Evolutionary conservation across 2,329 filamentous ascomycete genomes (phyloP).

Genomic region (Arthrobotrys megalospora): DNA sequence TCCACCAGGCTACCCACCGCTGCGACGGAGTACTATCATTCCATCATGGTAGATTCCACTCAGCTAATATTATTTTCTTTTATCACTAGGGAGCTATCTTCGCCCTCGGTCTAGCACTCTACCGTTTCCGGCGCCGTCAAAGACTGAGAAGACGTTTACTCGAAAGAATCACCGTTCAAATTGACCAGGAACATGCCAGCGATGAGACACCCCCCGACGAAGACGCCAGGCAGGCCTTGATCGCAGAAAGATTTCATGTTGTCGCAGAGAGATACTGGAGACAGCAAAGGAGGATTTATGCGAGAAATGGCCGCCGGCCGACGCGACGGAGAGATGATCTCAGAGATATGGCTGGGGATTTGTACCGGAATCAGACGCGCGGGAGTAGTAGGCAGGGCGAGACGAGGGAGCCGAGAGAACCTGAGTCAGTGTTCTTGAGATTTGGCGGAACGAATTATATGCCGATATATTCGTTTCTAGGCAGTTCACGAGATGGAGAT

Average conservation of each 20-base stretch:
- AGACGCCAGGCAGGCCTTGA: conserved; percentile 34
- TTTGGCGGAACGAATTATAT: conserved; percentile 52
- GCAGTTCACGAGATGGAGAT: conserved; percentile 7
- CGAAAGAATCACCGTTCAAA: conserved; percentile 41
- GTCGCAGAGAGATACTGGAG: conserved; percentile 59
- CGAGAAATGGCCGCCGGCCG: conserved; percentile 46
- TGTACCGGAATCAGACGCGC: conserved; percentile 43
- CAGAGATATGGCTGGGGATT: conserved; percentile 56
- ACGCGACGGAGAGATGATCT: conserved; percentile 53
- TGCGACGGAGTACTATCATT: background rate
- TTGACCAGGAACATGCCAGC: conserved; percentile 35
- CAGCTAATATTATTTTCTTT: background rate
- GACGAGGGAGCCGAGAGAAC: conserved; percentile 15
- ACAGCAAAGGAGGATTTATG: conserved; percentile 44
- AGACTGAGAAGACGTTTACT: conserved; percentile 48
- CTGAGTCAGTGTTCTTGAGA: conserved; percentile 43
- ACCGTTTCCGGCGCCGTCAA: conserved; percentile 58
- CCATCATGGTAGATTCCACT: background rate
- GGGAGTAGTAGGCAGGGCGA: background rate
- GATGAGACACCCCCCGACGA: conserved; percentile 37
- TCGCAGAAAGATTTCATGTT: conserved; percentile 52
- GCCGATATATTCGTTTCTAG: conserved; percentile 47
- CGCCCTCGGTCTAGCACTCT: conserved; percentile 52
- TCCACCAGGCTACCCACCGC: too few relatives aligned
- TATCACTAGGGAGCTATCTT: conserved; percentile 44